Percentiles rank a stretch among this genome's conserved stretches.
Evolutionary conservation across 768 basidiomycete genomes (phyloP).

Genomic region (Panellus pusillus): DNA sequence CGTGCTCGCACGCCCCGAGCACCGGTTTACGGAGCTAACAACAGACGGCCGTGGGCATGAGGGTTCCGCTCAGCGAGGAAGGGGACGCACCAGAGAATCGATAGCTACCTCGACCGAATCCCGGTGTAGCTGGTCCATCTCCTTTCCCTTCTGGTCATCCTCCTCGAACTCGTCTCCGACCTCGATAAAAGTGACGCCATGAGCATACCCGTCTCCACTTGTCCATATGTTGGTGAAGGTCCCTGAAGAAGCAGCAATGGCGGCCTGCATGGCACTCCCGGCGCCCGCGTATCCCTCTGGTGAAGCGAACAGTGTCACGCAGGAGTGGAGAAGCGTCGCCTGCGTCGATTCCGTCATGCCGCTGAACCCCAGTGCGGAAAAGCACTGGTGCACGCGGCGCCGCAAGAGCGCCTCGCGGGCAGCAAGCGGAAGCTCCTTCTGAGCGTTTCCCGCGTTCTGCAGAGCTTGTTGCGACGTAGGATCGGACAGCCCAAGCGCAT

Average conservation of each 20-base stretch:
- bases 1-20: conserved; percentile 83
- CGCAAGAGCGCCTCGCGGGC: conserved; percentile 84
- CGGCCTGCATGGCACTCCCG: conserved; percentile 72
- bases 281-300: conserved; percentile 83
- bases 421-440: conserved; percentile 57
- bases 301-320: conserved; percentile 80
- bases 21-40: conserved; percentile 72
- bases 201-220: conserved; percentile 84
- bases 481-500: conserved; percentile 44
- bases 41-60: conserved; percentile 1
- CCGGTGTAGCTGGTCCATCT: conserved; percentile 60
- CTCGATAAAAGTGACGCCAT: conserved; percentile 79
- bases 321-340: conserved; percentile 74
- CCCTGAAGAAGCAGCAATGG: conserved; percentile 84
- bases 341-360: conserved; percentile 85
- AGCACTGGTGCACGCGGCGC: conserved; percentile 86
- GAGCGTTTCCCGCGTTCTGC: conserved; percentile 24
- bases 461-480: conserved; percentile 11
- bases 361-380: conserved; percentile 75
- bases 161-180: conserved; percentile 44
- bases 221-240: conserved; percentile 86
- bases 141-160: conserved; percentile 35
- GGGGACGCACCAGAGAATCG: conserved; percentile 64
- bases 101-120: conserved; percentile 82
- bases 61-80: not conserved